Conservation (phyloP, 176 grass and related monocot genomes). For the Musa beccarii region DNA sequence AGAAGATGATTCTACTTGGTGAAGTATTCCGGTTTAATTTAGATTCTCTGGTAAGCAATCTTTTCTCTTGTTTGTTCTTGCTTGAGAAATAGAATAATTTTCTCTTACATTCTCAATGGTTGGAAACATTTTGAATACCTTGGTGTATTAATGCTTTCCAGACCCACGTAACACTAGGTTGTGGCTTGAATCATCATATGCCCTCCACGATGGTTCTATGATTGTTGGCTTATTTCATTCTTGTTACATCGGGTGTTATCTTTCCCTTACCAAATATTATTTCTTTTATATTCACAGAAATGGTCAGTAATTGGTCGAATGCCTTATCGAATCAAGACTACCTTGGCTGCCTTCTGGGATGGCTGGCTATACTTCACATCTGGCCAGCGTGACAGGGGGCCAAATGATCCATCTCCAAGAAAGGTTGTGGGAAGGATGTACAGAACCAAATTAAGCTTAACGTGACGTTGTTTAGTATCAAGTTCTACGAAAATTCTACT, state of each 20-base stretch:
- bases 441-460: constrained; percentile 50
- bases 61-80: background rate
- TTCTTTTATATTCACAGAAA: constrained; percentile 29
- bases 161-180: too few relatives aligned
- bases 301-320: constrained; percentile 71
- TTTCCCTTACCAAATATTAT: background rate
- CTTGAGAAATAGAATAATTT: background rate
- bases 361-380: constrained; percentile 87
- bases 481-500: too few relatives aligned
- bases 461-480: background rate
- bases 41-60: constrained; percentile 38
- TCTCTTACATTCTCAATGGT: background rate
- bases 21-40: constrained; percentile 70
- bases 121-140: too few relatives aligned
- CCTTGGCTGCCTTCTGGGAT: constrained; percentile 67
- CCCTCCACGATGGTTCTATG: background rate
- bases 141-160: too few relatives aligned
- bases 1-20: constrained; percentile 83
- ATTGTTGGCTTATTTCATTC: constrained; percentile 29
- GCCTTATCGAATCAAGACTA: constrained; percentile 78
- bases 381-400: constrained; percentile 68
- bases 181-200: background rate
- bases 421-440: constrained; percentile 68
- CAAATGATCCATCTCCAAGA: constrained; percentile 63
- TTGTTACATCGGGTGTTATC: background rate